phyloP scores from a whole-genome alignment of 2,329 filamentous ascomycete species.

The Chrysoporthe cubensis region DNA sequence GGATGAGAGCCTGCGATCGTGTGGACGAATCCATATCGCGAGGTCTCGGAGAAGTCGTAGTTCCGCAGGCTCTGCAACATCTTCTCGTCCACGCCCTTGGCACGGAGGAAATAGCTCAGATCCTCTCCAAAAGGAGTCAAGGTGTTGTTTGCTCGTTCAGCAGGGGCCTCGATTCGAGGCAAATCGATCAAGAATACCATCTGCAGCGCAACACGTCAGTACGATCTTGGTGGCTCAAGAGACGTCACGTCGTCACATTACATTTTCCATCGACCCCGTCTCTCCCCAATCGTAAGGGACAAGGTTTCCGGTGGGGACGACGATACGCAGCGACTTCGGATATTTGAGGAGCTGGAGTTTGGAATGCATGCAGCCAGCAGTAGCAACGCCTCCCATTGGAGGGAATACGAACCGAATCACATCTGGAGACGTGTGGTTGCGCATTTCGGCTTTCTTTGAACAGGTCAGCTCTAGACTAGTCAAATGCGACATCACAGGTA shows the following conservation, averaged over 20 bases:
- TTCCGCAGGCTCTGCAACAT: constrained; percentile 70
- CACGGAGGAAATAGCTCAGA: constrained; percentile 70
- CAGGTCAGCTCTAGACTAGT: constrained; percentile 15
- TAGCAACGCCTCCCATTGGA: constrained; percentile 61
- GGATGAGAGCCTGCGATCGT: constrained; percentile 68
- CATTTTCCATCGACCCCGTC: constrained; percentile 82
- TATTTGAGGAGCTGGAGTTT: constrained; percentile 93
- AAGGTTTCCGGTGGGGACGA: constrained; percentile 85
- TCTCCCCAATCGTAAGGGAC: constrained; percentile 90
- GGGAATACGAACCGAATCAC: constrained; percentile 78
- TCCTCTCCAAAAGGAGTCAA: constrained; percentile 67
- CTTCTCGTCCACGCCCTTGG: constrained; percentile 65
- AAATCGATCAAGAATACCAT: constrained; percentile 92
- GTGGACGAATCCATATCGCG: constrained; percentile 78
- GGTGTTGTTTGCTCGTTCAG: constrained; percentile 38
- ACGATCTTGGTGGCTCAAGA: not conserved
- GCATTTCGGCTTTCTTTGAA: constrained; percentile 53
- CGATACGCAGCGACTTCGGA: constrained; percentile 72
- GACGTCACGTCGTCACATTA: constrained; percentile 40
- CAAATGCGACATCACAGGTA: not conserved
- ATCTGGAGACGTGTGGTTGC: constrained; percentile 52
- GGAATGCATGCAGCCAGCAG: constrained; percentile 83
- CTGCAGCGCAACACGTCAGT: constrained; percentile 43
- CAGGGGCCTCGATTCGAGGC: constrained; percentile 58
- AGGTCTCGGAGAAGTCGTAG: constrained; percentile 82